Conservation (phyloP, 139 green algal genomes). For the Raphidocelis subcapitata region DNA sequence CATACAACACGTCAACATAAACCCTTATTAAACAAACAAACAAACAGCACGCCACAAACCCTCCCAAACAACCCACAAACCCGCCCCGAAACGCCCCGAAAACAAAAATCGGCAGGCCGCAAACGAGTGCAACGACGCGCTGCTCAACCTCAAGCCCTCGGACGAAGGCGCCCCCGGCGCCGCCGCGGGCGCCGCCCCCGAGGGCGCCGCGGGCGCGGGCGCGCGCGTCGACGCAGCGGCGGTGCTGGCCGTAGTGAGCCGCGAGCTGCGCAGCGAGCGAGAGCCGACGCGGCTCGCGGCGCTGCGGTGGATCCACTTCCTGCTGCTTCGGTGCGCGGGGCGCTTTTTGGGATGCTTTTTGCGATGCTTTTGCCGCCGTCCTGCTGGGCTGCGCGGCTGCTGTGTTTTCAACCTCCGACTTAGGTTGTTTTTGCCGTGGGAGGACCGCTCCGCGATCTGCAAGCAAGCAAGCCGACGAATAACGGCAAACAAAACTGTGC, state of each 20-base stretch:
- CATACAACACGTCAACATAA: no score
- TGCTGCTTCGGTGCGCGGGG: constrained; percentile 30
- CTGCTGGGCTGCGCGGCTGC: background rate
- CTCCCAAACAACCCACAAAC: no score
- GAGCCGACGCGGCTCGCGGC: constrained; percentile 81
- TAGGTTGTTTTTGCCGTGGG: constrained; percentile 33
- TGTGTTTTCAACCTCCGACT: constrained; percentile 12
- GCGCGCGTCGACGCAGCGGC: constrained; percentile 41
- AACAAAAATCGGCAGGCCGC: constrained; percentile 15
- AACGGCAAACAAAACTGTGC: no score
- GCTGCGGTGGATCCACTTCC: constrained; percentile 68
- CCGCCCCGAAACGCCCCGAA: background rate
- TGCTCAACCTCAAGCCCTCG: constrained; percentile 38
- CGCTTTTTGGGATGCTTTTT: background rate
- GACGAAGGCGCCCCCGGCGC: no score
- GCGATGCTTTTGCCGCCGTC: constrained; percentile 36
- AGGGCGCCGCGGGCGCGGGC: no score
- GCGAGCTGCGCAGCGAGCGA: constrained; percentile 50
- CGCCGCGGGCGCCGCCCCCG: no score
- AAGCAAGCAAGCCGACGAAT: no score
- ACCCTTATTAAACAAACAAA: no score
- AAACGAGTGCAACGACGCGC: constrained; percentile 35
- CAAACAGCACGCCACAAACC: no score
- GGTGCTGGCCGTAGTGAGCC: constrained; percentile 55
- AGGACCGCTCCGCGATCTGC: no score